These are phyloP conservation scores for Rosa multiflora DNA, from an alignment of 306 rosid genomes.

Conservation along the genomic window DNA sequence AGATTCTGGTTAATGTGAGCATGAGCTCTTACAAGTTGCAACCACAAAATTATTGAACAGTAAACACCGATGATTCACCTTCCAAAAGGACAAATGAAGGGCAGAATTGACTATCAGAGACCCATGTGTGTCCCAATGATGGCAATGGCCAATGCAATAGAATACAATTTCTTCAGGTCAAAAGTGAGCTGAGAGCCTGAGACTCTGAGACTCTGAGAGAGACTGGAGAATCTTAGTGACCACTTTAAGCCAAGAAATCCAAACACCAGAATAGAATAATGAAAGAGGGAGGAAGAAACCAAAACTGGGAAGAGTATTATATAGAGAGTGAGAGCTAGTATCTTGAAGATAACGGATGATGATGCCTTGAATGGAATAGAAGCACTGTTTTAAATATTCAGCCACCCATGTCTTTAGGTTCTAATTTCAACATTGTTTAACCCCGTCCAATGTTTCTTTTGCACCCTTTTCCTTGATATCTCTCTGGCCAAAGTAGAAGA, in stretches of 20 bases:
- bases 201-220: conserved; percentile 35
- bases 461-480: not conserved
- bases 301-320: conserved; percentile 10
- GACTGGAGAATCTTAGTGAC: conserved; percentile 46
- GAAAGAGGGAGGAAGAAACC: conserved; percentile 18
- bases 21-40: not conserved
- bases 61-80: not conserved
- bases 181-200: conserved; percentile 41
- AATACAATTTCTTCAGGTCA: conserved; percentile 40
- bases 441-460: not conserved
- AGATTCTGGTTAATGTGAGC: not conserved
- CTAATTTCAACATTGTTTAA: conserved; percentile 2
- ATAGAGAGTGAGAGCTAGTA: conserved; percentile 13
- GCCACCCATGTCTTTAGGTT: conserved; percentile 19
- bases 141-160: not conserved
- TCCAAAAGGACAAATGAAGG: not conserved
- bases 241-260: conserved; percentile 33
- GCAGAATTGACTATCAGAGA: conserved; percentile 15
- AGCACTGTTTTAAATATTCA: conserved; percentile 29
- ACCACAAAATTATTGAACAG: not conserved
- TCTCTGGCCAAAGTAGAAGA: conserved; percentile 5
- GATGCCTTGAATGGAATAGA: conserved; percentile 66
- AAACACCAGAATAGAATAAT: conserved; percentile 29
- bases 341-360: conserved; percentile 22
- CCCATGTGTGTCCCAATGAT: conserved; percentile 29